These are phyloP conservation scores for Candida caryicola DNA, from an alignment of 805 yeast genomes.

Conservation along the genomic window DNA sequence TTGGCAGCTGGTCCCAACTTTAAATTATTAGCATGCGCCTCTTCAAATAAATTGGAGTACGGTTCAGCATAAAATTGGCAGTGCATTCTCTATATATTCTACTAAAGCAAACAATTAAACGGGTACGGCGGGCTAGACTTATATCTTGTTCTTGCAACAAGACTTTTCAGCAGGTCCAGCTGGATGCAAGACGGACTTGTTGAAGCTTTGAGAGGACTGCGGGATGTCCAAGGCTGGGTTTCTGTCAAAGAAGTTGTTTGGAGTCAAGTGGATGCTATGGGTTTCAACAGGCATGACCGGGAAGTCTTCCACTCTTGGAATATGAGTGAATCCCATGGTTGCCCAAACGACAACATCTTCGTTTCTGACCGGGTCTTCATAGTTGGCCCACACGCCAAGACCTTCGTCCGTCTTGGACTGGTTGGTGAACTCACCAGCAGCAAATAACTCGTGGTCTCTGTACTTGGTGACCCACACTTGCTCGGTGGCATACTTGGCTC, in stretches of 20 bases:
- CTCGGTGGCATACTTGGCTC: slow-evolving; percentile 74
- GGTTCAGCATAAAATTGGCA: too few species aligned
- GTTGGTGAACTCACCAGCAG: slow-evolving; percentile 85
- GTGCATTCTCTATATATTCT: too few species aligned
- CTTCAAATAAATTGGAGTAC: too few species aligned
- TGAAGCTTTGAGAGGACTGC: slow-evolving; percentile 62
- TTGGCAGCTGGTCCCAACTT: too few species aligned
- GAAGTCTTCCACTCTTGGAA: slow-evolving; percentile 83
- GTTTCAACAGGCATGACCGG: slow-evolving; percentile 88
- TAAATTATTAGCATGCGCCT: too few species aligned
- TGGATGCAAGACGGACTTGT: slow-evolving; percentile 52
- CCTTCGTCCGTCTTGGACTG: slow-evolving; percentile 74
- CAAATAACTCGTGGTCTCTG: slow-evolving; percentile 66
- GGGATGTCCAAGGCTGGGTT: slow-evolving; percentile 82
- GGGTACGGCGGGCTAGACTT: too few species aligned
- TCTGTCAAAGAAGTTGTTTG: slow-evolving; percentile 70
- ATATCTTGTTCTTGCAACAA: slow-evolving; percentile 39
- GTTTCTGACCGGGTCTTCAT: slow-evolving; percentile 65
- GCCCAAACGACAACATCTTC: slow-evolving; percentile 79
- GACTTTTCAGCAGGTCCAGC: slow-evolving; percentile 19
- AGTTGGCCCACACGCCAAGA: slow-evolving; percentile 67
- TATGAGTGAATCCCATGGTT: slow-evolving; percentile 76
- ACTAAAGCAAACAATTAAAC: too few species aligned
- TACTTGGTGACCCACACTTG: slow-evolving; percentile 83
- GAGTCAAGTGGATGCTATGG: slow-evolving; percentile 60